Evolutionary conservation across 108 stramenopile species (phyloP).

Genomic region (Cyclotella kingstonii): DNA sequence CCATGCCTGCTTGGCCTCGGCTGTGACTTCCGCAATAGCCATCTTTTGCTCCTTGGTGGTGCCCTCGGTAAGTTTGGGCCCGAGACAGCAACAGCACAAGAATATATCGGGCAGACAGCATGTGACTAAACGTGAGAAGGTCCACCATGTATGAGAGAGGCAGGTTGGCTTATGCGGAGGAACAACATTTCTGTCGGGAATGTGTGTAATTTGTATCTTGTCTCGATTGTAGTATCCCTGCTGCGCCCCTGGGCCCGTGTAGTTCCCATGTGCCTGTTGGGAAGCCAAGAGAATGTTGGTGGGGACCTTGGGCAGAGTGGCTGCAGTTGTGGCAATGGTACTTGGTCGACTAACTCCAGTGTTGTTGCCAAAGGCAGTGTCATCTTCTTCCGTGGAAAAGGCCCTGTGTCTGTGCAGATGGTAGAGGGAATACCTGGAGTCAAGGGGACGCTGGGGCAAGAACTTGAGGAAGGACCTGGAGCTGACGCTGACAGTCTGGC

Average conservation of each 20-base stretch:
- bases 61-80: constrained; percentile 6
- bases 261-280: neutral
- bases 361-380: too few species aligned
- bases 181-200: constrained; percentile 42
- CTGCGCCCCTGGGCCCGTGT: constrained; percentile 18
- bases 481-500: neutral
- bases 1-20: constrained; percentile 45
- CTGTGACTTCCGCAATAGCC: constrained; percentile 9
- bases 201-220: constrained; percentile 36
- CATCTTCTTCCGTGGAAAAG: too few species aligned
- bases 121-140: constrained; percentile 34
- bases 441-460: too few species aligned
- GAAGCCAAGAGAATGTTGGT: neutral
- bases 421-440: too few species aligned
- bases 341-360: too few species aligned
- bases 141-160: constrained; percentile 16
- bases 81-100: constrained; percentile 19
- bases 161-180: constrained; percentile 17
- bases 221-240: constrained; percentile 17
- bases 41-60: constrained; percentile 7
- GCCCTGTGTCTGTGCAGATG: too few species aligned
- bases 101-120: constrained; percentile 25
- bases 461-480: too few species aligned
- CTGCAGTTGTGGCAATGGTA: constrained; percentile 5
- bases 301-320: neutral